A percentile compares a stretch with the other conserved stretches of the same genome.
Evolutionary conservation across 148 eudicot species (phyloP).

Genomic region (Nyssa sinensis): DNA sequence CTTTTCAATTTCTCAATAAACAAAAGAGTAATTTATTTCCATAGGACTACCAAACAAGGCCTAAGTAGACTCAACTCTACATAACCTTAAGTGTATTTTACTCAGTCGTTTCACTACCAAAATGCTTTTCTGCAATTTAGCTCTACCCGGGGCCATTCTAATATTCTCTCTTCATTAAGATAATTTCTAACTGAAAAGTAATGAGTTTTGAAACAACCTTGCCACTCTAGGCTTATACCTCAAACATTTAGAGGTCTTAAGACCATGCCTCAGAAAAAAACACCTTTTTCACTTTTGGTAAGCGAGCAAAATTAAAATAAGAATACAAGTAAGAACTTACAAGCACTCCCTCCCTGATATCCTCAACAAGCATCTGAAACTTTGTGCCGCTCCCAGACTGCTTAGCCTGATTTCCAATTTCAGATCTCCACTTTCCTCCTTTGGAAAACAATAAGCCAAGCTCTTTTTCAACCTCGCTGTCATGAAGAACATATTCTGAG

Average conservation of each 20-base stretch:
- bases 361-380: conserved; percentile 97
- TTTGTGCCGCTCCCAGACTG: conserved; percentile 49
- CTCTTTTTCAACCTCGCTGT: conserved; percentile 95
- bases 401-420: conserved; percentile 53
- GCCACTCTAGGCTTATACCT: not conserved
- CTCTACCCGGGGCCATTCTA: not conserved
- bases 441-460: conserved; percentile 81
- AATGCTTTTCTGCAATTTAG: not conserved
- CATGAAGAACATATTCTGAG: conserved; percentile 22
- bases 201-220: not conserved
- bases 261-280: not conserved
- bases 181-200: not conserved
- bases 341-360: conserved; percentile 87
- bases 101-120: not conserved
- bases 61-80: not conserved
- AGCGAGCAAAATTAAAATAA: conserved; percentile 5
- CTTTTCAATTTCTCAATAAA: not conserved
- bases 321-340: conserved; percentile 46
- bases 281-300: not conserved
- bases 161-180: not conserved
- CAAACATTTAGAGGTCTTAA: not conserved
- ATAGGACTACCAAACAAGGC: not conserved
- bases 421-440: conserved; percentile 51
- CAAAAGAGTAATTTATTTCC: not conserved
- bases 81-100: conserved; percentile 2